Base-by-base conservation (phyloP, 805 yeast species). In the Sugiyamaella lignohabitans region DNA sequence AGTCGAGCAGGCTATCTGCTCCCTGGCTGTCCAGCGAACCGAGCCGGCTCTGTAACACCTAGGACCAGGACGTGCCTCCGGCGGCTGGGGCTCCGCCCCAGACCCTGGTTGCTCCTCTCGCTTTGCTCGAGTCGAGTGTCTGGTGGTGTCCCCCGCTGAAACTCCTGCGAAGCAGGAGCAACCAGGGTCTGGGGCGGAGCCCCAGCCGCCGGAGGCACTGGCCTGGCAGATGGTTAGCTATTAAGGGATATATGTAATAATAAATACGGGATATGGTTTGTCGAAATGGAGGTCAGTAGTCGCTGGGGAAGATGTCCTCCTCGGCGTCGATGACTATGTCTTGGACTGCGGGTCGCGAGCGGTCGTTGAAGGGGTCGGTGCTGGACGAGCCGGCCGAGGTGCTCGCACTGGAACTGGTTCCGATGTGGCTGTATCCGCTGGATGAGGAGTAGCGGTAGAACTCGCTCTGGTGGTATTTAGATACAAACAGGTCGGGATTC, bases 401-500 rank as follows among this genome's bases (percentile, higher is more conserved):
- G n/a, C n/a, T n/a, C n/a, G n/a, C n/a, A n/a, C n/a, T n/a, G n/a
- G n/a, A n/a, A n/a, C n/a, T n/a, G n/a, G 43, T 16, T 34, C 48
- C 14, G 23, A 45, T 14, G 47, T 48, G 35, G 8, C 27, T 5
- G 46, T 22, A 10, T 32, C 39, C 29, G 49, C 37, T 10, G 24
- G n/a, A n/a, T n/a, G n/a, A n/a, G 19, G 21, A 18, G 22, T 35
- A 17, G 14, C 14, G 32, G 11, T 35, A 35, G 20, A 5, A 35
- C 10, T 35, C 19, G 40, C 36, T 48, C 50, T 49, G 56, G 40
- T 53, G 55, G 40, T 47, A 55, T 11, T 51, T 32, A 11, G 60
- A 52, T 10, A 52, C 58, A 36, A 59, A 59, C 36, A 59, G 42
- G 40, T 59, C 61, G 42, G 56, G 61, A 53, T 59, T 59, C 63